Conservation (phyloP, 192 early-diverging fungal species). For the Coemansia sp. region DNA sequence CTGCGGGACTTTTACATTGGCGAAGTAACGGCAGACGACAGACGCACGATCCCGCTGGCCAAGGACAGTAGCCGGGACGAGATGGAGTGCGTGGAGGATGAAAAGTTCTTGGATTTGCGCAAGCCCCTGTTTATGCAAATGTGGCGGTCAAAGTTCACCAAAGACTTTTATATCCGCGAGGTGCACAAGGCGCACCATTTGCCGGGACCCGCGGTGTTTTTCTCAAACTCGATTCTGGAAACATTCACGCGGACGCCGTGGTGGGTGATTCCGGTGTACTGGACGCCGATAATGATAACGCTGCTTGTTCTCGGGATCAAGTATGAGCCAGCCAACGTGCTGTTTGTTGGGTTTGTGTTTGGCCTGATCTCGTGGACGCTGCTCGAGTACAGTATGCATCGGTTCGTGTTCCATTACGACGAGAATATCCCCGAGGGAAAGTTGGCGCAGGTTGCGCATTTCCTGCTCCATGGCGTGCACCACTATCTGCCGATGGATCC, state of each 20-base stretch:
- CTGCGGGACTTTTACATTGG: constrained; percentile 84
- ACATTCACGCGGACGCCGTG: constrained; percentile 87
- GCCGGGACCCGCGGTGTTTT: constrained; percentile 76
- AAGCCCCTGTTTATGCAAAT: constrained; percentile 85
- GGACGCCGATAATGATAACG: constrained; percentile 70
- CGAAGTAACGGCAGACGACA: constrained; percentile 52
- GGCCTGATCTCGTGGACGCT: constrained; percentile 84
- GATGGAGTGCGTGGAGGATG: constrained; percentile 52
- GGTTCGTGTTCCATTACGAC: constrained; percentile 94
- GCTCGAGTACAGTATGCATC: constrained; percentile 87
- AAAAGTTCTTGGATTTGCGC: constrained; percentile 78
- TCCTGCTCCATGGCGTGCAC: constrained; percentile 92
- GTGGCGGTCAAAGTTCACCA: constrained; percentile 67
- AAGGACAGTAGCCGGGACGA: constrained; percentile 54
- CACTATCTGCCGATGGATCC: constrained; percentile 96
- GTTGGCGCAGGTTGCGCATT: constrained; percentile 74
- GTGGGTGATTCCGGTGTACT: constrained; percentile 85
- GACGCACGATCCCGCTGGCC: constrained; percentile 46
- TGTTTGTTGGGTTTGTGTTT: constrained; percentile 58
- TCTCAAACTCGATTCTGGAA: constrained; percentile 73
- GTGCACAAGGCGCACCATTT: constrained; percentile 88
- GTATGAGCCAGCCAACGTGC: constrained; percentile 33
- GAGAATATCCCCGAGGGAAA: constrained; percentile 82
- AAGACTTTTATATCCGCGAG: constrained; percentile 85
- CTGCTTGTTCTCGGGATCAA: constrained; percentile 31